These are phyloP conservation scores for Ophiostoma novo-ulmi DNA, from an alignment of 2,329 filamentous ascomycete genomes.

Conservation along the genomic window DNA sequence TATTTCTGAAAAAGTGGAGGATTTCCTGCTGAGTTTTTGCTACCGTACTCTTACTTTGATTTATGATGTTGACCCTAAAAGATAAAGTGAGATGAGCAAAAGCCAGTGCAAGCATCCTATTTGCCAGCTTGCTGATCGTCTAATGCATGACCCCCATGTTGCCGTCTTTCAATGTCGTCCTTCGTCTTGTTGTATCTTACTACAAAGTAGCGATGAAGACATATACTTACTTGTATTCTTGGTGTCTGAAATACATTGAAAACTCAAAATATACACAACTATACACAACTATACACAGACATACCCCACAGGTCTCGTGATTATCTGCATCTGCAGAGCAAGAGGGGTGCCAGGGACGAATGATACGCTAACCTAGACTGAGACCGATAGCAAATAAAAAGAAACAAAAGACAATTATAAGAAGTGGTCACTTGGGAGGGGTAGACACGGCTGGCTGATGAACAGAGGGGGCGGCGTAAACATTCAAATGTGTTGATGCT, in stretches of 20 bases:
- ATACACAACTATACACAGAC: not conserved
- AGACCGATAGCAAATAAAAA: not conserved
- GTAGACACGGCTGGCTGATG: not conserved
- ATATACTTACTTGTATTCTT: not conserved
- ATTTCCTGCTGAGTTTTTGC: no score
- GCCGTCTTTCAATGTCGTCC: not conserved
- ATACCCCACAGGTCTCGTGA: slow-evolving; percentile 23
- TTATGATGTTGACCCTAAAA: no score
- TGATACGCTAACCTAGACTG: not conserved
- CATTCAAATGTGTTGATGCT: not conserved
- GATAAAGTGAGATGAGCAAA: not conserved
- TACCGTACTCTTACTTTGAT: no score
- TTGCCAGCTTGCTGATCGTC: not conserved
- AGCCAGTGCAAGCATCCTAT: not conserved
- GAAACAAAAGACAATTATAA: not conserved
- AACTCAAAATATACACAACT: not conserved
- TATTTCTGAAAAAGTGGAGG: no score
- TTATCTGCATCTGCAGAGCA: slow-evolving; percentile 15
- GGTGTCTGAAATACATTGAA: not conserved
- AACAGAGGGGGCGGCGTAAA: not conserved
- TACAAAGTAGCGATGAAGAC: not conserved
- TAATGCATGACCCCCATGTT: slow-evolving; percentile 10
- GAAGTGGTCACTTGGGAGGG: not conserved
- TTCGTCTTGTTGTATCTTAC: not conserved
- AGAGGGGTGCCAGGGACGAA: slow-evolving; percentile 12